A percentile compares a stretch with the other conserved stretches of the same genome.
Evolutionary conservation across 176 grass and related monocot species (phyloP).

Genomic region (Eleusine indica): DNA sequence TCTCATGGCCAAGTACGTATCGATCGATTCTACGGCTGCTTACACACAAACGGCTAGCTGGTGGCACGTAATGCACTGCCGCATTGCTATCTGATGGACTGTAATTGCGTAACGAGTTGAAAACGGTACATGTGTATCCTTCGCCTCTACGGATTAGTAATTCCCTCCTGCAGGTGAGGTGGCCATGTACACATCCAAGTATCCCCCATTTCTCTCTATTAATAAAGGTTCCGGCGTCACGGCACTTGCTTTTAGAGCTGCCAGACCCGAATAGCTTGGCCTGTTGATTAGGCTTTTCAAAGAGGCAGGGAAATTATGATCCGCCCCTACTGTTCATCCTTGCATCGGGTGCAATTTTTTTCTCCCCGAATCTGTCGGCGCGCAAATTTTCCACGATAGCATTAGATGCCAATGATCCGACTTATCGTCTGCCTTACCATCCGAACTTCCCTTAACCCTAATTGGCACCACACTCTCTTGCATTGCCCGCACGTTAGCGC

Average conservation of each 20-base stretch:
- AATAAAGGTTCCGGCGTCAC: slow-evolving; percentile 40
- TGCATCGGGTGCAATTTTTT: not conserved
- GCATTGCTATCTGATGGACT: not conserved
- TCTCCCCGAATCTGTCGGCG: not conserved
- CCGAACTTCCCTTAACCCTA: not conserved
- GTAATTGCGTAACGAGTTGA: slow-evolving; percentile 21
- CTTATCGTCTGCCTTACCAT: not conserved
- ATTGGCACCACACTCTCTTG: not conserved
- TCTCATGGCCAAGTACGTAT: slow-evolving; percentile 37
- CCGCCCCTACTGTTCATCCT: not conserved
- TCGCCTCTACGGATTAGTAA: not conserved
- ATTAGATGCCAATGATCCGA: not conserved
- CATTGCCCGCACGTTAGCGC: not conserved
- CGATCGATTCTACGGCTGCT: too few species aligned
- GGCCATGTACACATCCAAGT: not conserved
- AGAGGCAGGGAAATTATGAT: not conserved
- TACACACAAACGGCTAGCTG: too few species aligned
- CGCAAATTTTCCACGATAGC: not conserved
- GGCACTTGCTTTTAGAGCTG: slow-evolving; percentile 23
- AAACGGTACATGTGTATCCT: not conserved
- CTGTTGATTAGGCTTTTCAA: not conserved
- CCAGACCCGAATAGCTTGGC: not conserved
- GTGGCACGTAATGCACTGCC: not conserved
- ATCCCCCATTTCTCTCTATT: not conserved
- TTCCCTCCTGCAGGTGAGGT: slow-evolving; percentile 31